Evolutionary conservation across 2,329 filamentous ascomycete genomes (phyloP), one percentile per base, ranked within the genome.

Genomic region (Diplodia scrobiculata): DNA sequence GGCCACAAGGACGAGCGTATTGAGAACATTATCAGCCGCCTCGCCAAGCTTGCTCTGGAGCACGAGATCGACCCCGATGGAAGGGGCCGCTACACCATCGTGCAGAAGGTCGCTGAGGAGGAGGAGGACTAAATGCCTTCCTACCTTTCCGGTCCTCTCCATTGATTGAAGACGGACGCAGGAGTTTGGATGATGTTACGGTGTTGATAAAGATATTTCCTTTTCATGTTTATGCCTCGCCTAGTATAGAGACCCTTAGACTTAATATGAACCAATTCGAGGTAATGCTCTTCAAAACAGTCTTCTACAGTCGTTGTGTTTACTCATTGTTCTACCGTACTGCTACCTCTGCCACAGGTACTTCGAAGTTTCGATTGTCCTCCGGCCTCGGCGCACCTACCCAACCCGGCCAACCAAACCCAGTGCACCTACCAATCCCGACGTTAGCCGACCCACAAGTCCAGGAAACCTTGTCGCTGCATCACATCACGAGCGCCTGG

Each of bases 21-120:
- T 75, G 86, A 89, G 82, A 88, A 89, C 79, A 85, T 87, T 77
- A 83, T 89, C 71, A 83, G 82, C 58, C 85, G 86, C 70, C 82
- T 89, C 68, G 85, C 84, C 79, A 88, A 88, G 81, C 79, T 89
- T 69, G 84, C 86, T 41, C 76, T 88, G 71, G 83, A 85, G 78
- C 84, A 87, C 76, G 83, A 86, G 74, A 75, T 73, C 60, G 84
- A 85, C 71, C 81, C 81, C 71, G 73, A 80, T 69, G 80, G 78
- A 60, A 76, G 75, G 60, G 75, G 76, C 70, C 75, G 81, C 64
- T 84, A 79, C 73, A 72, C 78, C 54, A 73, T 83, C 68, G 78
- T 75, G 52, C 74, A 77, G 53, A 82, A 80, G 74, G 77, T 77
- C 10, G 70, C 70, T 21, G 79, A 81, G 47, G 81, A 83, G 69